Base-by-base conservation (phyloP, 2,329 filamentous ascomycete genomes). In the Colletotrichum shisoi region DNA sequence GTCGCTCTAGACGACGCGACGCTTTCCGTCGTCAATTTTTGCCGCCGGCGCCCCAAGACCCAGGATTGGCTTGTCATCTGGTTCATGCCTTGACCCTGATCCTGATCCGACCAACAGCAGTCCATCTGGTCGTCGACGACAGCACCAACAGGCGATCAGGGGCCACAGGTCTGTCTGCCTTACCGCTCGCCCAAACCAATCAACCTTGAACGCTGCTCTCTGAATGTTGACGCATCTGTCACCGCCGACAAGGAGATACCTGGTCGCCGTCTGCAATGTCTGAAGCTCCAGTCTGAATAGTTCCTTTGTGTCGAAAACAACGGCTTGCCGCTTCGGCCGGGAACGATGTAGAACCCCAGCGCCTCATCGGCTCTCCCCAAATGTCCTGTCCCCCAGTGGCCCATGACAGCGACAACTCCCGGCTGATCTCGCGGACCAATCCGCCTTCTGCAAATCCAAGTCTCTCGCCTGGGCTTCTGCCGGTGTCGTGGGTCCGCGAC, bases 231-330 rank as follows among this genome's bases (percentile, higher is more conserved):
- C 45, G 44, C 63, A 49, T 52, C 46, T 15, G 40, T 39, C 34
- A n/a, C 24, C 44, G 31, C 51, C 51, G 51, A 21, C 51, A 45
- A 45, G 49, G 24, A 31, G 44, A 59, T 39, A 39, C 46, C 13
- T 52, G 37, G 54, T 63, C 62, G 62, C 62, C 39, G 59, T 63
- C 46, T 46, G 44, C 45, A 45, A 39, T 45, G 44, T 51, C 54
- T 39, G 62, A 54, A 54, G 37, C 44, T 61, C 15, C 44, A 39
- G 19, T 34, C 17, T 49, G 37, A 13, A 27, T 34, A 60, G 40
- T 13, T 11, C 39, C 8, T 27, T 27, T 46, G 44, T 37, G 19
- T 21, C 45, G 39, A 9, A 24, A n/a, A 19, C n/a, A 15, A 13
- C 17, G 31, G 15, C 12, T 49, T 12, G 46, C 45, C 51, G 19